Evolutionary conservation across 2,329 filamentous ascomycete genomes (phyloP), one percentile per base, ranked within the genome.

Genomic region (Aureobasidium sp.): DNA sequence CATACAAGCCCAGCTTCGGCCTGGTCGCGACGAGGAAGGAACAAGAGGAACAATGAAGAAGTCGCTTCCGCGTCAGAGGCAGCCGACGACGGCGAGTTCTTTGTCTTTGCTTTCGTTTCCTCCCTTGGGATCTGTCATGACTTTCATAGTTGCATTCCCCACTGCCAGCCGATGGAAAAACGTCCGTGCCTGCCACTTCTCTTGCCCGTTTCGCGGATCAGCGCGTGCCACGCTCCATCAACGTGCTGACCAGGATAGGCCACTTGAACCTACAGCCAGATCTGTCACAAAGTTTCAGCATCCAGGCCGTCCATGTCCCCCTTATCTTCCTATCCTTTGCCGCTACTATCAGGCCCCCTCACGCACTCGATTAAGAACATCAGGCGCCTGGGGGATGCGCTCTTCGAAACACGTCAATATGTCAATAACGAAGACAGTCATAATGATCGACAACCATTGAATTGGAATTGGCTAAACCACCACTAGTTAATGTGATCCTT

Each of bases 181-280:
- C 50, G 50, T 42, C 50, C 50, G 50, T 54, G 50, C 50, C 50
- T 54, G 50, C 36, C 50, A 41, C 25, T 21, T 21, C 21, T 54
- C 27, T 53, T 21, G 49, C 34, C 50, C 30, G 32, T 52, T 36
- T 41, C 50, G 50, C 37, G 34, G n/a, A 39, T 39, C 25, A 36
- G 34, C 49, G 50, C 50, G 50, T 54, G 50, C 50, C 50, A 30
- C 50, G 37, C 50, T 57, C 39, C 53, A 57, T 34, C 37, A 57
- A 36, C 54, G 54, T 41, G 54, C 39, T 10, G 34, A 37, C 34
- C 34, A 11, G 15, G 34, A 37, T 37, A 11, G 34, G 34, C 34
- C 34, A 15, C 5, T 4, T 5, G 13, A 37, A 37, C 34, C 34
- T 37, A 37, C 34, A 37, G 4, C 3, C 37, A 10, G 16, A 34